phyloP scores from a whole-genome alignment of 495 filamentous ascomycete species.

The Penicillium soppii region DNA sequence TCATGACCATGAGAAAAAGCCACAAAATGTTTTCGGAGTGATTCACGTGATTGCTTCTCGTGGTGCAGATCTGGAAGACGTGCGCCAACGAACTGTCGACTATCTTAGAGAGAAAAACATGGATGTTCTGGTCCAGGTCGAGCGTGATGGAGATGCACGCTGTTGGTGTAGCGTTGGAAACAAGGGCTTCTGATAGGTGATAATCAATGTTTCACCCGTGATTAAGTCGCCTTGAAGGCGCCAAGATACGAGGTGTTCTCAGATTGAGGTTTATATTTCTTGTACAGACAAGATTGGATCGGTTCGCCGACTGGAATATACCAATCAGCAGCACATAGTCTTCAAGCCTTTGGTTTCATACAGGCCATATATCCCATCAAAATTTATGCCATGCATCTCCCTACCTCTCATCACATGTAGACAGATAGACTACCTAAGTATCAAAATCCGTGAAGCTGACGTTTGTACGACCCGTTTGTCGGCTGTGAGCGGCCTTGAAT shows the following conservation, averaged over 20 bases:
- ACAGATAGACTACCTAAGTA: not conserved
- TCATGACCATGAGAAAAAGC: slow-evolving; percentile 30
- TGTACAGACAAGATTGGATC: slow-evolving; percentile 11
- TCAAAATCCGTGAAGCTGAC: not conserved
- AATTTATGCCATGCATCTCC: not conserved
- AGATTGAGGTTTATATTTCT: slow-evolving; percentile 1
- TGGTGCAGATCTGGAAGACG: slow-evolving; percentile 71
- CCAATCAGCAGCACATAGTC: slow-evolving; percentile 9
- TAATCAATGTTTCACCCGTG: not conserved
- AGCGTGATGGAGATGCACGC: slow-evolving; percentile 69
- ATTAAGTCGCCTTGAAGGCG: not conserved
- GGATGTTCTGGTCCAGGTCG: slow-evolving; percentile 73
- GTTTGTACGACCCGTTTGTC: not conserved
- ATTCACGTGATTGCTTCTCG: slow-evolving; percentile 78
- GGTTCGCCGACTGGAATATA: not conserved
- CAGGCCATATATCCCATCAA: not conserved
- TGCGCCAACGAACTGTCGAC: slow-evolving; percentile 62
- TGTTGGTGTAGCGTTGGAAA: slow-evolving; percentile 72
- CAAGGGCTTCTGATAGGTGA: slow-evolving; percentile 23
- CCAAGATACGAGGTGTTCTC: not conserved
- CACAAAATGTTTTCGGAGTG: slow-evolving; percentile 64
- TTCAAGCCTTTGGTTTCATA: not conserved
- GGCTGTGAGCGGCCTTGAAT: not conserved
- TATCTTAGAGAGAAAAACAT: slow-evolving; percentile 61
- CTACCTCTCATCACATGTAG: slow-evolving; percentile 1